phyloP scores from a whole-genome alignment of 768 basidiomycete genomes.

The Lanmaoa rubissima region DNA sequence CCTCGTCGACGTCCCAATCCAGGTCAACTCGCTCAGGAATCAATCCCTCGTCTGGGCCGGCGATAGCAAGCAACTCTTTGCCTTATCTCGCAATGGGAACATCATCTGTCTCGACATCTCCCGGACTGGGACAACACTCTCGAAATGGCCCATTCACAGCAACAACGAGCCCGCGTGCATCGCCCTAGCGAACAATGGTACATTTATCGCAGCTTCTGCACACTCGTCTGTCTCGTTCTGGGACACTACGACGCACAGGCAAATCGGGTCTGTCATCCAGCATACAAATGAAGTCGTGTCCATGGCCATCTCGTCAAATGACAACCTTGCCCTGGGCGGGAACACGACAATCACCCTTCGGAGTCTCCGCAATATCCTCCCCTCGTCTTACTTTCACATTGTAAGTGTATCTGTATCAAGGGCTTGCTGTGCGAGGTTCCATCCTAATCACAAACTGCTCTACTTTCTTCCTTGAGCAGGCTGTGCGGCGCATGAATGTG shows the following conservation, averaged over 20 bases:
- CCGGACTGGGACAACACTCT: not conserved
- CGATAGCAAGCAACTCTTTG: not conserved
- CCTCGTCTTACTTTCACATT: not conserved
- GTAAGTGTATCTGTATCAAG: not conserved
- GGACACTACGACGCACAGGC: not conserved
- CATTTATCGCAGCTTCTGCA: not conserved
- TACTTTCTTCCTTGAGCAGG: too few relatives aligned
- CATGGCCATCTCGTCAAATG: not conserved
- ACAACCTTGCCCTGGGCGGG: not conserved
- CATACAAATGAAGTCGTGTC: too few relatives aligned
- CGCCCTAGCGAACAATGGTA: not conserved
- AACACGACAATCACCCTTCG: not conserved
- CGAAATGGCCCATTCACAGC: not conserved
- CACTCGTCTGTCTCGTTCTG: not conserved
- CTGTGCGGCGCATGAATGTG: too few relatives aligned
- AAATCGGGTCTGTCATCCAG: not conserved
- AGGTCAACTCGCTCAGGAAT: too few relatives aligned
- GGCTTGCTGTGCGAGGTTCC: not conserved
- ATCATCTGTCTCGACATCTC: not conserved
- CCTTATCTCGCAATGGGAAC: not conserved
- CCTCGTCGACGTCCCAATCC: not conserved
- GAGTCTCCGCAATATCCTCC: not conserved
- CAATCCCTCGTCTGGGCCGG: not conserved
- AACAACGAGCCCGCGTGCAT: not conserved
- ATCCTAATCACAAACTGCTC: not conserved